Base-by-base conservation (phyloP, 192 early-diverging fungal species). In the Coemansia umbellata region DNA sequence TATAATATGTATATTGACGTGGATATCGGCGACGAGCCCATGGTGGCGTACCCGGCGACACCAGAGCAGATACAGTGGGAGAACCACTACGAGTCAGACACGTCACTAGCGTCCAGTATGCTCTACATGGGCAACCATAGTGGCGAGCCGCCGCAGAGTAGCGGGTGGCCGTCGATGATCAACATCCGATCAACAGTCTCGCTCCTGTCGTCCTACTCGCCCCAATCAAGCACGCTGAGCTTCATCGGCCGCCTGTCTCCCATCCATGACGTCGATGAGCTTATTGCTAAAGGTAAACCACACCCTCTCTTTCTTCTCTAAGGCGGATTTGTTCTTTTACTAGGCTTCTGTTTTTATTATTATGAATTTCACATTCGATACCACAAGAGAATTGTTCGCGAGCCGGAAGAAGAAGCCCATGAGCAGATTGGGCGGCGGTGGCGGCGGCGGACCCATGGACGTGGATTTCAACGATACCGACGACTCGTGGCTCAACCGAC, bases 141-240 rank as follows among this genome's bases (percentile, higher is more conserved):
- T 31, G 23, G 17, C 21, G 30, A 37, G 53, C 54, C 11, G 17
- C 45, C 14, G 31, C 30, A 55, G 27, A 66, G 69, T 40, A 73
- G 63, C 58, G 67, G 55, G 14, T 69, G 67, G 67, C 59, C 67
- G 11, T 69, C 67, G 24, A 44, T 69, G 30, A 58, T 66, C 41
- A 60, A 58, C 45, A 61, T 66, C 19, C 41, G 32, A 6, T 61
- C 69, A 11, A 51, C 48, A 10, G 47, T 33, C 18, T 73, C 69
- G 19, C 40, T 69, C 13, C 58, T 69, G 13, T 69, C 66, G 4
- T 69, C 66, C 8, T 69, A 69, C 37, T 61, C 66, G 1, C 64
- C 64, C 13, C 66, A 53, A 23, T 21, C 32, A 26, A 14, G 23
- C 14, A 27, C 42, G 5, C 14, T 8, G 23, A 32, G 39, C 27